Evolutionary conservation across 2,329 filamentous ascomycete genomes (phyloP), one percentile per base, ranked within the genome.

Genomic region (Fusarium continuum): DNA sequence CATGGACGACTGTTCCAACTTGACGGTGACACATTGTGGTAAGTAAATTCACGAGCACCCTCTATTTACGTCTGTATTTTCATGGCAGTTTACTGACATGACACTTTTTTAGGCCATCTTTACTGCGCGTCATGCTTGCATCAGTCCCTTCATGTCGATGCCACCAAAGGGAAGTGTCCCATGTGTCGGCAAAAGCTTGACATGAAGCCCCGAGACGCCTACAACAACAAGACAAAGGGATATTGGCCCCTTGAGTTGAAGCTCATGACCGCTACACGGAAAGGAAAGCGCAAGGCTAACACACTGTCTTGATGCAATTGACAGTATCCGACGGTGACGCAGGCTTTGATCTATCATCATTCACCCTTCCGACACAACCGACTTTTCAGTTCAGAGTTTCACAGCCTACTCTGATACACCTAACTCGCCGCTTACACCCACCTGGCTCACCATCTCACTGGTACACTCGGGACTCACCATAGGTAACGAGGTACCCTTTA

Each of bases 21-120:
- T 90, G 58, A 88, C 85, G 2, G 83, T 88, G 39, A 90, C 87
- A 4, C 85, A 88, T 73, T 90, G 87, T 73, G 87, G 87, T 89
- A 84, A 64, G 85, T 77, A 14, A 28, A 47, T 31, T 32, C 14
- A 23, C 14, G n/a, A n/a, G 19, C 44, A 7, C 28, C 26, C 16
- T 51, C 13, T 13, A 20, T 17, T 31, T 36, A 38, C 32, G 11
- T 39, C 19, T 26, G 31, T 13, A 4, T 13, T 11, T 11, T 13
- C 7, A 40, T 16, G 49, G 16, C 32, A 61, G 16, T 20, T 25
- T 8, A 54, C 64, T 71, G 31, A 69, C 60, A 64, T 28, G 29
- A n/a, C 19, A n/a, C 46, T 51, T 22, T 34, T 31, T 10, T 34
- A 89, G 87, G 87, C 9, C 87, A 90, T 68, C 76, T 89, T 4